These are phyloP conservation scores for Diaporthe destruens DNA, from an alignment of 2,329 filamentous ascomycete genomes.

Conservation along the genomic window DNA sequence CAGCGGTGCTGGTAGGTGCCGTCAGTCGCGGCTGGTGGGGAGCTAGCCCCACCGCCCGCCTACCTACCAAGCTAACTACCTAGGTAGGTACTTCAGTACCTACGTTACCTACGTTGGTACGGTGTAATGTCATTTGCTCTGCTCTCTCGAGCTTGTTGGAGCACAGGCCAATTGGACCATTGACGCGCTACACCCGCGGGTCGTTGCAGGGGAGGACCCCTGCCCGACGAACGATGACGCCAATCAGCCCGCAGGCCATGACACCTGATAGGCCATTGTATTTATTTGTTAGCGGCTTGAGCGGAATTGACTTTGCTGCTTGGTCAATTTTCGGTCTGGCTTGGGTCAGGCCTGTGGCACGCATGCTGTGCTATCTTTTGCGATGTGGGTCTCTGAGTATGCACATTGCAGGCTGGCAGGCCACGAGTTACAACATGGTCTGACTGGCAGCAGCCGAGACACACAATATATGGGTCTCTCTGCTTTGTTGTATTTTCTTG, in stretches of 20 bases:
- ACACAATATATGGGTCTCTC: constrained; percentile 17
- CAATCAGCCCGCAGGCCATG: constrained; percentile 1
- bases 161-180: not conserved
- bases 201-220: constrained; percentile 10
- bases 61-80: not conserved
- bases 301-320: constrained; percentile 25
- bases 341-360: not conserved
- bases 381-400: too few relatives aligned
- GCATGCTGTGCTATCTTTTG: too few relatives aligned
- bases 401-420: too few relatives aligned
- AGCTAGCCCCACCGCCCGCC: constrained; percentile 1
- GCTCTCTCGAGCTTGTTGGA: too few relatives aligned
- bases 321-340: constrained; percentile 1
- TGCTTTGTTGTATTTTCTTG: not conserved
- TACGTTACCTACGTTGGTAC: too few relatives aligned
- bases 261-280: not conserved
- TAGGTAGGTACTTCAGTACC: too few relatives aligned
- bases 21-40: constrained; percentile 11
- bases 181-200: constrained; percentile 12
- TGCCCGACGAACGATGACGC: constrained; percentile 16
- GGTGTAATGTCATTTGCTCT: not conserved
- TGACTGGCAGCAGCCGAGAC: constrained; percentile 17
- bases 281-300: constrained; percentile 31
- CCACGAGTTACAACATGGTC: constrained; percentile 7
- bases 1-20: not conserved